phyloP scores from a whole-genome alignment of 306 rosid genomes.

The Ceratonia siliqua region DNA sequence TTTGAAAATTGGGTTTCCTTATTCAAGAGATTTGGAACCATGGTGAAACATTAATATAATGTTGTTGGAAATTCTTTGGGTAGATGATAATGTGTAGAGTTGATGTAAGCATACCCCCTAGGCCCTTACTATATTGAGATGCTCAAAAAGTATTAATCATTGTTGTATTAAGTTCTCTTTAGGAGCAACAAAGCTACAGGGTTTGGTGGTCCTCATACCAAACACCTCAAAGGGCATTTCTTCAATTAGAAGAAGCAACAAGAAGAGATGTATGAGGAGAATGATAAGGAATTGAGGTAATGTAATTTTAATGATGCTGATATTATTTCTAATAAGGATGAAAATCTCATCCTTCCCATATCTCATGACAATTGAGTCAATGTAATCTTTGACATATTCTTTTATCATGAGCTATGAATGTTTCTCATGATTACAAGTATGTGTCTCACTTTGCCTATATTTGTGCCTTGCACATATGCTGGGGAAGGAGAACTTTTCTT shows the following conservation, averaged over 20 bases:
- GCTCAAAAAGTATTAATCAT: neutral
- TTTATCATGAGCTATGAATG: neutral
- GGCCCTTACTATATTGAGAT: constrained; percentile 15
- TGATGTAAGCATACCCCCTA: neutral
- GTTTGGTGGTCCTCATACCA: neutral
- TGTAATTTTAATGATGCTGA: too few species aligned
- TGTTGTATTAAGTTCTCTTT: neutral
- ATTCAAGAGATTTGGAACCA: neutral
- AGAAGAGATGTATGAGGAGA: neutral
- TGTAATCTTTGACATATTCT: too few species aligned
- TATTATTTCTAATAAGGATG: too few species aligned
- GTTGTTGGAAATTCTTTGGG: neutral
- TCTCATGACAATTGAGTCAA: too few species aligned
- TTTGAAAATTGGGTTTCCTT: too few species aligned
- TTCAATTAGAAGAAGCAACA: neutral
- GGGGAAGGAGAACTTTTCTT: too few species aligned
- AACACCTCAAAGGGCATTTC: neutral
- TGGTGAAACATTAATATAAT: neutral
- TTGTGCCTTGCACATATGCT: too few species aligned
- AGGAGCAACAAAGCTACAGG: neutral
- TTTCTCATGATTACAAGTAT: neutral
- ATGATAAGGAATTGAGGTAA: too few species aligned
- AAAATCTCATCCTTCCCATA: too few species aligned
- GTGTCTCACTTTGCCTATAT: neutral
- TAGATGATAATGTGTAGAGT: constrained; percentile 8